Conservation (phyloP, 2,329 filamentous ascomycete genomes). For the Allantophomopsis lycopodina region DNA sequence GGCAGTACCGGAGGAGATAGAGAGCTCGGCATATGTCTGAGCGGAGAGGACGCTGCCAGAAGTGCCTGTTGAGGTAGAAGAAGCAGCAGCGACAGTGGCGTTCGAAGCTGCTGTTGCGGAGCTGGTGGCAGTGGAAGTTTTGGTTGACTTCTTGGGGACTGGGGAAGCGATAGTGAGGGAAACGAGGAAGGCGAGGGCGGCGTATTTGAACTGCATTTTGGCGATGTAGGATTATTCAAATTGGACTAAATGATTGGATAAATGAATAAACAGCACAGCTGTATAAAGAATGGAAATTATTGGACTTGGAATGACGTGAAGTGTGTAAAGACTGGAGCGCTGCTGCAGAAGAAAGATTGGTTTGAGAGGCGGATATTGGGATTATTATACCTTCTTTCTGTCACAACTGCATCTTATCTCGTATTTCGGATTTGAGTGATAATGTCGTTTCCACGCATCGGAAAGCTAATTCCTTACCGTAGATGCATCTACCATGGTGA, state of each 20-base stretch:
- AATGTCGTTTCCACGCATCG: too few species aligned
- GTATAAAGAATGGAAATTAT: background rate
- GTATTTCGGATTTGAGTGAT: too few species aligned
- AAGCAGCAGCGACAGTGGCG: conserved; percentile 2
- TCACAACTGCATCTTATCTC: too few species aligned
- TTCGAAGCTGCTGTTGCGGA: conserved; percentile 5
- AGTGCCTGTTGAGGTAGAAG: conserved; percentile 4
- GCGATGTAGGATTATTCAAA: background rate
- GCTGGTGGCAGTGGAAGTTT: conserved; percentile 4
- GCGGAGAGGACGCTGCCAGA: conserved; percentile 19
- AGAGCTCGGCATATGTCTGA: conserved; percentile 28
- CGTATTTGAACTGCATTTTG: background rate
- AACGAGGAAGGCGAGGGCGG: conserved; percentile 7
- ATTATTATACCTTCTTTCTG: too few species aligned
- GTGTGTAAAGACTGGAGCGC: too few species aligned
- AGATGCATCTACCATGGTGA: too few species aligned
- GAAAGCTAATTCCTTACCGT: too few species aligned
- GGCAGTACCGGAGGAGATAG: conserved; percentile 30
- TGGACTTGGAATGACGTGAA: too few species aligned
- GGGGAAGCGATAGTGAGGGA: conserved; percentile 17
- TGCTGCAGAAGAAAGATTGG: too few species aligned
- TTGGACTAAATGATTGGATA: background rate
- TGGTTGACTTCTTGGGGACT: conserved; percentile 10
- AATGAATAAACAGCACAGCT: background rate
- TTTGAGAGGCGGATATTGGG: too few species aligned